These are phyloP conservation scores for Elsinoe perseae DNA, from an alignment of 2,329 filamentous ascomycete species.

Conservation along the genomic window DNA sequence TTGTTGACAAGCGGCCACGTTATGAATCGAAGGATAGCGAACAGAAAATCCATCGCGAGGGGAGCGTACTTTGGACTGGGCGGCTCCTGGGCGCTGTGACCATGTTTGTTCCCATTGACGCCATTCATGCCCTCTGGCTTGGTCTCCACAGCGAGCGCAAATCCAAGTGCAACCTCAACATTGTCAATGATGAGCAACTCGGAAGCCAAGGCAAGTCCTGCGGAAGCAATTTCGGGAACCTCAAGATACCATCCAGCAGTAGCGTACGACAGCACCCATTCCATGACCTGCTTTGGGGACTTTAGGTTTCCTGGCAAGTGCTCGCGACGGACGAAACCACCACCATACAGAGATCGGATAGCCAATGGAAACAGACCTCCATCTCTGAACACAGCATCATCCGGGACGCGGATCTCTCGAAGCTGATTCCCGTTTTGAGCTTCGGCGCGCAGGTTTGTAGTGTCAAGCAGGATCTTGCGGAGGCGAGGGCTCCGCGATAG, in stretches of 20 bases:
- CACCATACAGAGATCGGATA: conserved; percentile 9
- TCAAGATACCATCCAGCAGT: conserved; percentile 12
- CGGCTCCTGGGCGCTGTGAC: neutral
- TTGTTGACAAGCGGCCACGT: conserved; percentile 11
- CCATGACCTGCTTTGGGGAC: conserved; percentile 14
- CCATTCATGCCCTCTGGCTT: neutral
- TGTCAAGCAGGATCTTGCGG: neutral
- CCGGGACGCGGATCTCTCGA: neutral
- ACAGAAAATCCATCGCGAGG: conserved; percentile 6
- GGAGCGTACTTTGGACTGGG: conserved; percentile 6
- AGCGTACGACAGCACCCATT: conserved; percentile 8
- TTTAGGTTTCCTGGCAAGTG: conserved; percentile 6
- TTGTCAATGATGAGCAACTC: conserved; percentile 12
- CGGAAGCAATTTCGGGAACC: conserved; percentile 5
- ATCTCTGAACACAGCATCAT: neutral
- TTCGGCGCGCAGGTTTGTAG: neutral
- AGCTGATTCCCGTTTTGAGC: neutral
- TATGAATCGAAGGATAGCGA: conserved; percentile 11
- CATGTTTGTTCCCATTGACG: neutral
- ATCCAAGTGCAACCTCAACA: conserved; percentile 14
- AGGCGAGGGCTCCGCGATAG: conserved; percentile 6
- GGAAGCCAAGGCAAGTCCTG: conserved; percentile 7
- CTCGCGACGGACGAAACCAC: conserved; percentile 4
- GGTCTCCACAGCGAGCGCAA: neutral
- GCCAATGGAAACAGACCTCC: conserved; percentile 8